Evolutionary conservation across 306 rosid genomes (phyloP).

Genomic region (Notholithocarpus densiflorus): DNA sequence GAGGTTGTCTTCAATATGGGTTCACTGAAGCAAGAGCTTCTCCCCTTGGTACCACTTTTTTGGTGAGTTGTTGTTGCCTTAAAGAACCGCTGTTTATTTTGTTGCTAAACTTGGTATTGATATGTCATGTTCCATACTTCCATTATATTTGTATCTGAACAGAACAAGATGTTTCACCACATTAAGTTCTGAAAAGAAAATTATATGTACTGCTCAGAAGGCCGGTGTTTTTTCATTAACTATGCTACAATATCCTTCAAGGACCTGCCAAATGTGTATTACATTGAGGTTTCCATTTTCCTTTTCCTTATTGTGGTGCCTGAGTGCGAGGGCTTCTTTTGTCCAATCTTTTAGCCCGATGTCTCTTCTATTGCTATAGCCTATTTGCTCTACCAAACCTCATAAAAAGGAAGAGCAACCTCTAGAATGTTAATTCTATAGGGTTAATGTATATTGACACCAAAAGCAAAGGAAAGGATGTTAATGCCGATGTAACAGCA

Average conservation of each 20-base stretch:
- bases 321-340: background rate
- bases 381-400: background rate
- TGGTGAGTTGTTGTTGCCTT: conserved; percentile 56
- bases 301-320: background rate
- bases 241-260: background rate
- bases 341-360: background rate
- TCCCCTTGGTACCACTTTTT: conserved; percentile 86
- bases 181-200: background rate
- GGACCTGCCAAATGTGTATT: background rate
- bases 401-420: background rate
- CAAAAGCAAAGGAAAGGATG: background rate
- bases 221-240: background rate
- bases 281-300: background rate
- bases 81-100: conserved; percentile 21
- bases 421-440: background rate
- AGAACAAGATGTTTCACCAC: background rate
- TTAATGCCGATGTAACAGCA: background rate
- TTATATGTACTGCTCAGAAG: background rate
- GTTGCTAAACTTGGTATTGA: background rate
- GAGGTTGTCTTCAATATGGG: conserved; percentile 87
- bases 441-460: background rate
- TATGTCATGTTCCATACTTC: conserved; percentile 10
- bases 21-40: conserved; percentile 84
- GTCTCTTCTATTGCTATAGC: background rate
- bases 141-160: conserved; percentile 10